Conservation (phyloP, 1,139 yeast genomes). For the Pichia sp. region DNA sequence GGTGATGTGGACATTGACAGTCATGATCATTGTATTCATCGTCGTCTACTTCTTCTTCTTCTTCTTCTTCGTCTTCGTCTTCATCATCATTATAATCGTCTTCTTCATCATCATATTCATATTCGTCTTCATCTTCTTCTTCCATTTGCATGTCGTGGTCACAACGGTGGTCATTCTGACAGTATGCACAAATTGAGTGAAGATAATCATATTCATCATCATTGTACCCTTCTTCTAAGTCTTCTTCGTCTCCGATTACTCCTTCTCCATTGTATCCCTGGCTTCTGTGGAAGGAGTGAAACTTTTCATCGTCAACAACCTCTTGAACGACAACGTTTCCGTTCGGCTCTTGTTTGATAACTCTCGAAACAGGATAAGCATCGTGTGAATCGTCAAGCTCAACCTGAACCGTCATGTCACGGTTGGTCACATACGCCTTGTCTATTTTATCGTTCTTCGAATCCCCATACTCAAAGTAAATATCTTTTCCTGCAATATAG, state of each 20-base stretch:
- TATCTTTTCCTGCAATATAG: conserved; percentile 51
- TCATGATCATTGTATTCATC: conserved; percentile 1
- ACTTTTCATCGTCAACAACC: conserved; percentile 32
- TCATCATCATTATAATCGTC: conserved; percentile 23
- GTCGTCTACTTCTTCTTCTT: conserved; percentile 23
- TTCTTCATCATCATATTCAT: conserved; percentile 21
- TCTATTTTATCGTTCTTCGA: conserved; percentile 20
- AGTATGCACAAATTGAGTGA: conserved; percentile 21
- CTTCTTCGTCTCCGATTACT: conserved; percentile 14
- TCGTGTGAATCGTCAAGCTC: conserved; percentile 52
- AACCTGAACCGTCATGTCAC: conserved; percentile 32
- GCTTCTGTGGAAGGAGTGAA: background rate
- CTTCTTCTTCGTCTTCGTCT: conserved; percentile 16
- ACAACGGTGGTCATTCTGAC: conserved; percentile 5
- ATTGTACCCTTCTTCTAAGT: conserved; percentile 20
- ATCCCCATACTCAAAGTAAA: conserved; percentile 52
- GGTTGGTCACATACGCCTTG: conserved; percentile 19
- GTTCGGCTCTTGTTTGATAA: conserved; percentile 66
- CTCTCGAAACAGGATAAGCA: conserved; percentile 69
- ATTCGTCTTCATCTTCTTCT: conserved; percentile 19
- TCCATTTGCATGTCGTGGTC: background rate
- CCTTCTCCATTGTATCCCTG: conserved; percentile 14
- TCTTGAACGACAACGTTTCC: conserved; percentile 70
- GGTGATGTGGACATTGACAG: conserved; percentile 1
- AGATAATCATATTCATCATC: conserved; percentile 19